A percentile compares a stretch with the other conserved stretches of the same genome.
Evolutionary conservation across 2,329 filamentous ascomycete species (phyloP).

Genomic region (Neurospora crassa): DNA sequence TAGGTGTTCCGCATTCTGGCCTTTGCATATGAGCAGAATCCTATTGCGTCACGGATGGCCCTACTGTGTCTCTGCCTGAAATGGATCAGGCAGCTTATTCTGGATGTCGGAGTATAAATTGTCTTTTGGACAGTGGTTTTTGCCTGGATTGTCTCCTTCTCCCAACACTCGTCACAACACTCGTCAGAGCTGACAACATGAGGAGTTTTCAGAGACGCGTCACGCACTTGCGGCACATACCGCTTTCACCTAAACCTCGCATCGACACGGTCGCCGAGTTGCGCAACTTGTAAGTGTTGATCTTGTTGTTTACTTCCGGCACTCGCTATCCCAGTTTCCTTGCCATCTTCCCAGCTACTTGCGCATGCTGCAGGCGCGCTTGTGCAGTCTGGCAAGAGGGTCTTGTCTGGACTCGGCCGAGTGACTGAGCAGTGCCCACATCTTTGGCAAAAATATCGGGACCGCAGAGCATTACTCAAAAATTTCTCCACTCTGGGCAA

Average conservation of each 20-base stretch:
- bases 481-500: background rate
- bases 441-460: background rate
- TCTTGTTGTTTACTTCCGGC: background rate
- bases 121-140: background rate
- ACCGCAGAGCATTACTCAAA: background rate
- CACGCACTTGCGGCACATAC: background rate
- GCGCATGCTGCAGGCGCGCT: background rate
- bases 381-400: background rate
- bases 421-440: background rate
- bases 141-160: background rate
- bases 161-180: background rate
- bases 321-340: background rate
- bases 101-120: background rate
- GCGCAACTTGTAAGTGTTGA: background rate
- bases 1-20: background rate
- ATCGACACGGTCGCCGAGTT: background rate
- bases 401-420: background rate
- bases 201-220: background rate
- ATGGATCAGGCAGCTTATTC: background rate
- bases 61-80: background rate
- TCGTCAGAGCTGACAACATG: background rate
- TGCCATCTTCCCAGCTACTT: background rate
- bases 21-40: background rate
- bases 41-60: background rate
- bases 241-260: background rate